Evolutionary conservation across 2,329 filamentous ascomycete species (phyloP), one percentile per base, ranked within the genome.

Genomic region (Periconia macrospinosa): DNA sequence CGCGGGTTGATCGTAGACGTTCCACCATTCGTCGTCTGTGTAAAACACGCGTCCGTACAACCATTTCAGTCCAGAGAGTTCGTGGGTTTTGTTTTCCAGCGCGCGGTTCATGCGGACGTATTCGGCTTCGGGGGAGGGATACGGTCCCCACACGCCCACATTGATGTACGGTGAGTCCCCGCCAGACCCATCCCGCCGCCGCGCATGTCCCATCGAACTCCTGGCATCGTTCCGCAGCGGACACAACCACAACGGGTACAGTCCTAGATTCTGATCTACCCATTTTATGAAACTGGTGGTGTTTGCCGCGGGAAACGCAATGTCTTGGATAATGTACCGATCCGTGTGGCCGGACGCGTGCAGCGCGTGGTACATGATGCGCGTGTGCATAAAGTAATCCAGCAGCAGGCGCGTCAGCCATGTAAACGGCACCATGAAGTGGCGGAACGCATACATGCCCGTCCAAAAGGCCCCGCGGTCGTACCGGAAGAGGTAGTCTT

Each of bases 41-140:
- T 94, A 94, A 76, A 92, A 95, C 0, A 90, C 88, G 66, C 93
- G 89, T 2, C 91, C 90, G 72, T 96, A 95, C 13, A 95, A 78
- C 88, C 90, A 94, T 77, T 95, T 95, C 78, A 89, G 84, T 2
- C 91, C 91, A 45, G 86, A 86, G 1, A 94, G 81, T 59, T 85
- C 80, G 45, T 78, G 78, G 3, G 92, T 82, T 67, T 88, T 88
- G 18, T 78, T 75, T 75, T 95, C 91, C 18, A 95, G 79, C 42
- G 80, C 80, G 30, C 87, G 83, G 73, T 95, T 95, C 61, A 84
- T 83, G 40, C 74, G 69, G 1, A 92, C 79, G 65, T 92, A 92
- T n/a, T 80, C 79, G 1, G 74, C 71, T 50, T 74, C 64, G 46
- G 82, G 69, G 2, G 77, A 70, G 1, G 87, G 85, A 8, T 88